Conservation (phyloP, 768 basidiomycete genomes). For the Boletus rex-veris region DNA sequence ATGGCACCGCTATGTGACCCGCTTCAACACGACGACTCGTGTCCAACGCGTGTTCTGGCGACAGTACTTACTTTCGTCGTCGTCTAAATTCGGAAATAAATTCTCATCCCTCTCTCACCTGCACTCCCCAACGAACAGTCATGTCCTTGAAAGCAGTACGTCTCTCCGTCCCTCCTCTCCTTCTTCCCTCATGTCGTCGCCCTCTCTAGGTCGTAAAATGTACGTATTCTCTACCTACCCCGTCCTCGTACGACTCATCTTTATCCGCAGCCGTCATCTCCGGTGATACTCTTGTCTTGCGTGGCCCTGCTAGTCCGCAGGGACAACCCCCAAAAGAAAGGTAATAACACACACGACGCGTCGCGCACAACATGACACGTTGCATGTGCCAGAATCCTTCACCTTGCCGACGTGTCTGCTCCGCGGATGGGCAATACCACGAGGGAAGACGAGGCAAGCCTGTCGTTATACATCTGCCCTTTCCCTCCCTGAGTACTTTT, state of each 20-base stretch:
- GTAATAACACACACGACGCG: slow-evolving; percentile 37
- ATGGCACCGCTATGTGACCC: slow-evolving; percentile 7
- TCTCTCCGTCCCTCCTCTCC: slow-evolving; percentile 3
- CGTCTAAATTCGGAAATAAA: background rate
- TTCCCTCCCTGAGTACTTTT: slow-evolving; percentile 1
- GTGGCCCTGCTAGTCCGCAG: slow-evolving; percentile 71
- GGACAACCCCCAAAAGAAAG: slow-evolving; percentile 90
- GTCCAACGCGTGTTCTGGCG: background rate
- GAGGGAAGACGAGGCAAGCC: slow-evolving; percentile 81
- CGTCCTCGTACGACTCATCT: slow-evolving; percentile 15
- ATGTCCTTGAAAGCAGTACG: slow-evolving; percentile 81
- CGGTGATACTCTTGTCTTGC: slow-evolving; percentile 84
- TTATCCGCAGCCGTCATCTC: slow-evolving; percentile 72
- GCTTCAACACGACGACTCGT: background rate
- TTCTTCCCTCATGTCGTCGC: background rate
- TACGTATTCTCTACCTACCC: slow-evolving; percentile 26
- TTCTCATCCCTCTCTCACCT: background rate
- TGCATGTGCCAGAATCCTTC: slow-evolving; percentile 59
- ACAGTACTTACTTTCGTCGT: background rate
- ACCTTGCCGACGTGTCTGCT: slow-evolving; percentile 83
- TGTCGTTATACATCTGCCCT: background rate
- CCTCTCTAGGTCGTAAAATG: slow-evolving; percentile 57
- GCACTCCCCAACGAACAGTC: background rate
- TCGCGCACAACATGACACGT: slow-evolving; percentile 9
- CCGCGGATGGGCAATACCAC: slow-evolving; percentile 81